Percentiles rank a stretch among this genome's conserved stretches.
Evolutionary conservation across 2,329 filamentous ascomycete genomes (phyloP).

Genomic region (Sporothrix schenckii): DNA sequence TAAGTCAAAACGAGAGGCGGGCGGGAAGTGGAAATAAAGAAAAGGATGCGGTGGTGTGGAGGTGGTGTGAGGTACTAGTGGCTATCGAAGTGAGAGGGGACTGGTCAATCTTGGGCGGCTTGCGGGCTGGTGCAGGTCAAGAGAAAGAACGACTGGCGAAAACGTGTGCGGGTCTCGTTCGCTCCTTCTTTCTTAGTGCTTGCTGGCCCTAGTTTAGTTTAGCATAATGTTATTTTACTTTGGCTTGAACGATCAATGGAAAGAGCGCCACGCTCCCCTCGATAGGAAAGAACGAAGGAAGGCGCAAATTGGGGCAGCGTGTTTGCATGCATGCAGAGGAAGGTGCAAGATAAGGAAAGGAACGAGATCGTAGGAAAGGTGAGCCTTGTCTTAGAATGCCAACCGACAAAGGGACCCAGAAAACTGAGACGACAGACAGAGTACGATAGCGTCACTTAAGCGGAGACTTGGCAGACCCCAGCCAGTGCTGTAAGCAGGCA

Average conservation of each 20-base stretch:
- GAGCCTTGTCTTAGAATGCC: not conserved
- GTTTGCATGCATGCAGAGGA: not conserved
- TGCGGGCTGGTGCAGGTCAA: not conserved
- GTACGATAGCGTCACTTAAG: constrained; percentile 3
- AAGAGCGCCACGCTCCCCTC: not conserved
- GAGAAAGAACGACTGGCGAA: not conserved
- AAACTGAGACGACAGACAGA: not conserved
- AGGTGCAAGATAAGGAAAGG: not conserved
- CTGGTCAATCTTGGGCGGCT: constrained; percentile 12
- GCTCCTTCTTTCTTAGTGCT: constrained; percentile 21
- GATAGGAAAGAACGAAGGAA: constrained; percentile 3
- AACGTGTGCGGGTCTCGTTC: constrained; percentile 18
- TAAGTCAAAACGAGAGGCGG: not conserved
- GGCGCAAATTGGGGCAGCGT: not conserved
- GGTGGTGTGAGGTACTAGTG: constrained; percentile 6
- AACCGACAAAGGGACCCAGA: constrained; percentile 6
- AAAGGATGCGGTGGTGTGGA: constrained; percentile 10
- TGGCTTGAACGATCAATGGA: not conserved
- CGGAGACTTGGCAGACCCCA: not conserved
- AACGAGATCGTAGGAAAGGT: not conserved
- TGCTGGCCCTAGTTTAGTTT: constrained; percentile 10
- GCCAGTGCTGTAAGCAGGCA: constrained; percentile 6
- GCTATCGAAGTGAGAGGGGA: not conserved
- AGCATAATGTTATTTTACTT: constrained; percentile 1
- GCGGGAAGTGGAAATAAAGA: not conserved